These are phyloP conservation scores for Baorangia bicolor DNA, from an alignment of 768 basidiomycete genomes.

Conservation along the genomic window DNA sequence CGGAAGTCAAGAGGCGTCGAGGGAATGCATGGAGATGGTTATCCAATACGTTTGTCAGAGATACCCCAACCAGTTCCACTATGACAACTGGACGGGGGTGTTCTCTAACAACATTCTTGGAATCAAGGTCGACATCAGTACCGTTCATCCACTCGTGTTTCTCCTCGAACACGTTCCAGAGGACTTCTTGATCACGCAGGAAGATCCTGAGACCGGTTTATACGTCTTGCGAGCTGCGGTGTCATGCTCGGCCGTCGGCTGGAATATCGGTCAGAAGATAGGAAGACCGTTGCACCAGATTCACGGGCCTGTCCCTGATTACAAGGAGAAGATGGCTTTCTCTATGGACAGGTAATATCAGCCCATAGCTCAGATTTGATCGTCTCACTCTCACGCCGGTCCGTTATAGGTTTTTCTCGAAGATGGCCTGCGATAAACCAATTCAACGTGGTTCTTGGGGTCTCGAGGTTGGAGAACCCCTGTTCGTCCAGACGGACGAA, in stretches of 20 bases:
- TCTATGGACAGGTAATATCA: slow-evolving; percentile 48
- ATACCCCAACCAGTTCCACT: slow-evolving; percentile 53
- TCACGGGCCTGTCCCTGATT: slow-evolving; percentile 48
- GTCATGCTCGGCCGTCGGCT: slow-evolving; percentile 48
- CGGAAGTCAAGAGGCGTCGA: slow-evolving; percentile 48
- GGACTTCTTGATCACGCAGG: slow-evolving; percentile 46
- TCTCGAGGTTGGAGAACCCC: slow-evolving; percentile 48
- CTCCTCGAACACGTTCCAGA: slow-evolving; percentile 53
- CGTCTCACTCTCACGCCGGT: background rate
- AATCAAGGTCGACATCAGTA: slow-evolving; percentile 27
- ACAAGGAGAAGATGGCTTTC: slow-evolving; percentile 46
- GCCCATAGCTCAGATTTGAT: background rate
- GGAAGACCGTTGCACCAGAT: slow-evolving; percentile 47
- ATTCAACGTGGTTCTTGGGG: slow-evolving; percentile 56
- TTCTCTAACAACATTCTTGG: slow-evolving; percentile 47
- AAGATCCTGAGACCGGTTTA: slow-evolving; percentile 42
- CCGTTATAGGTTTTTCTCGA: slow-evolving; percentile 43
- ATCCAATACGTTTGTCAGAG: slow-evolving; percentile 55
- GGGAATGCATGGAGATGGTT: slow-evolving; percentile 55
- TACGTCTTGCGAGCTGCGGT: slow-evolving; percentile 48
- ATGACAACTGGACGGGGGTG: slow-evolving; percentile 33
- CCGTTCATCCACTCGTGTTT: slow-evolving; percentile 39
- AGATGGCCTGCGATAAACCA: slow-evolving; percentile 45
- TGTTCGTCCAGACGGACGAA: slow-evolving; percentile 44
- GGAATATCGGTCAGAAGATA: slow-evolving; percentile 48